Base-by-base conservation (phyloP, 805 yeast species). In the Brettanomyces bruxellensis region DNA sequence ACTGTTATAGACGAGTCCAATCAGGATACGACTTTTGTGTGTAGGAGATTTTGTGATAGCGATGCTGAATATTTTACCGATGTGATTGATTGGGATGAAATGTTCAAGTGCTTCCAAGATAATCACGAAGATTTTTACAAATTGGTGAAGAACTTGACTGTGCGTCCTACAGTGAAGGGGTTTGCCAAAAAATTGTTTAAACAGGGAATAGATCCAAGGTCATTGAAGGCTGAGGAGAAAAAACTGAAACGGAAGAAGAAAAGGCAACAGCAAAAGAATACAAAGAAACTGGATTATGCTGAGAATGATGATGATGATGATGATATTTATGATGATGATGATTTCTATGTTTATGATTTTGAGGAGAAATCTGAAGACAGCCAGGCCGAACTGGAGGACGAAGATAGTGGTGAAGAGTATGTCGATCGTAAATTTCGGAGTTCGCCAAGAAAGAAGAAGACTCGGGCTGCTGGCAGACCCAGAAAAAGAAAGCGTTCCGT, bases 21-120 rank as follows among this genome's bases (percentile, higher is more conserved):
- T 39, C 32, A 53, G 3, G 58, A 58, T 18, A 47, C 58, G 5
- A 59, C 67, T 3, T 75, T 61, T 46, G 51, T 71, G 25, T 73
- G 78, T 50, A 55, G 70, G 40, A 57, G 73, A 47, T 72, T 71
- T n/a, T 56, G 70, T 45, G 73, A 71, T 51, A 57, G 62, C 11
- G 54, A 54, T 5, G 67, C 65, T 1, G 65, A 60, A 4, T 52
- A 50, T 38, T 56, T 72, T 46, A 59, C 74, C 1, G 64, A 63
- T 25, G 49, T 39, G 8, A 61, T 75, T 43, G 74, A 74, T 44
- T 76, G 66, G 64, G 57, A 63, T 36, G 68, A 60, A 9, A 55
- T 69, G 47, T 41, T 45, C 22, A 49, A 50, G 5, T 39, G 58
- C 5, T 60, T 67, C 38, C 40, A 47, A 4, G 51, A 48, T 6